phyloP scores from a whole-genome alignment of 2,329 filamentous ascomycete genomes.

The Aspergillus fischeri region DNA sequence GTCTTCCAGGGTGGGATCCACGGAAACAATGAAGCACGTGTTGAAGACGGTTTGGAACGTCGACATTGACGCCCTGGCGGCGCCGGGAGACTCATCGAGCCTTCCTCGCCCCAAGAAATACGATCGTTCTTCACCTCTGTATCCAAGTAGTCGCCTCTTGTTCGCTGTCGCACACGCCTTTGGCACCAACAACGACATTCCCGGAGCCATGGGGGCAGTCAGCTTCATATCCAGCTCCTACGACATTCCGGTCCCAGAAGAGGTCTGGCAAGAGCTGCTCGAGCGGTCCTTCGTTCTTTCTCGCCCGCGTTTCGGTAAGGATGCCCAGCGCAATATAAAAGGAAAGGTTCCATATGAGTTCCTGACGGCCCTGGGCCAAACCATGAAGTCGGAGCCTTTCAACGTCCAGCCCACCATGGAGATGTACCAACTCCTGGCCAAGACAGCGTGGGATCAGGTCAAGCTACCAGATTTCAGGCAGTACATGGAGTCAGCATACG shows the following conservation, averaged over 20 bases:
- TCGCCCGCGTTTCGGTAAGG: slow-evolving; percentile 34
- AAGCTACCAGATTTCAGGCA: slow-evolving; percentile 20
- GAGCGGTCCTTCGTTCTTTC: slow-evolving; percentile 62
- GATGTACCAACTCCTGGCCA: slow-evolving; percentile 45
- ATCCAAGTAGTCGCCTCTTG: slow-evolving; percentile 58
- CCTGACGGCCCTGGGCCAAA: slow-evolving; percentile 54
- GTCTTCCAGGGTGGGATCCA: slow-evolving; percentile 50
- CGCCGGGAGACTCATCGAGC: slow-evolving; percentile 27
- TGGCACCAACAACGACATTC: slow-evolving; percentile 61
- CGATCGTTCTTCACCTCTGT: slow-evolving; percentile 49
- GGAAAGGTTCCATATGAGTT: slow-evolving; percentile 40
- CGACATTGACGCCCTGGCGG: slow-evolving; percentile 42
- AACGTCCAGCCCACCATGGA: slow-evolving; percentile 54
- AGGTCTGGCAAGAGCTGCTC: slow-evolving; percentile 64
- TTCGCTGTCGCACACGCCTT: slow-evolving; percentile 65
- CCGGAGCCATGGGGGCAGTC: slow-evolving; percentile 56
- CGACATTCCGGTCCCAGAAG: slow-evolving; percentile 51
- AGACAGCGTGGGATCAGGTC: slow-evolving; percentile 19
- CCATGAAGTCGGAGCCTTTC: slow-evolving; percentile 58
- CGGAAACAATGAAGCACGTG: slow-evolving; percentile 44
- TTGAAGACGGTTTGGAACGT: slow-evolving; percentile 54
- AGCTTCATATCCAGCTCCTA: slow-evolving; percentile 61
- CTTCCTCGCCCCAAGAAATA: slow-evolving; percentile 39
- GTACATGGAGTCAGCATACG: slow-evolving; percentile 28
- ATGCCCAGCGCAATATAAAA: slow-evolving; percentile 20